Evolutionary conservation across 192 early-diverging fungal genomes (phyloP).

Genomic region (Entomortierella beljakovae): DNA sequence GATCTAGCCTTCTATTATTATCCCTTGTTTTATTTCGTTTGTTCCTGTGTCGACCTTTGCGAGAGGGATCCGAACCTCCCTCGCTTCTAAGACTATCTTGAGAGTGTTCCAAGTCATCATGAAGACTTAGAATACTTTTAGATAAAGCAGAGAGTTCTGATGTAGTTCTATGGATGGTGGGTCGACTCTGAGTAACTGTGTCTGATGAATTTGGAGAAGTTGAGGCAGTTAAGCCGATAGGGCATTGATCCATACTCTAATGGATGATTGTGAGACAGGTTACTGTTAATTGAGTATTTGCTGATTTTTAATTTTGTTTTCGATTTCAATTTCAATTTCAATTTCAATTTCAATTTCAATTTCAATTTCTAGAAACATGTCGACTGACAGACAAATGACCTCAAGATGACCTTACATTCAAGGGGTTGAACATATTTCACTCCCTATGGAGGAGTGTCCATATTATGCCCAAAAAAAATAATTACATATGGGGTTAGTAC

Average conservation of each 20-base stretch:
- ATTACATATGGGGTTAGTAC: no score
- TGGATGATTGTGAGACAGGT: background rate
- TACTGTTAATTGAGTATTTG: background rate
- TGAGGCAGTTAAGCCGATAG: slow-evolving; percentile 1
- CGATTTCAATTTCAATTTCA: no score
- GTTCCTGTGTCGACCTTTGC: slow-evolving; percentile 1
- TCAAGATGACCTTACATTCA: no score
- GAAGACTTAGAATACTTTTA: slow-evolving; percentile 43
- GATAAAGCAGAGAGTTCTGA: slow-evolving; percentile 36
- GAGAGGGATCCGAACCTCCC: slow-evolving; percentile 16
- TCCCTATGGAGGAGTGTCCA: no score
- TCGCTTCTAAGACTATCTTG: slow-evolving; percentile 9
- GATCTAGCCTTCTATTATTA: background rate
- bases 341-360: no score
- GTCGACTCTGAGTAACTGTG: background rate
- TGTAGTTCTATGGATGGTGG: slow-evolving; percentile 7
- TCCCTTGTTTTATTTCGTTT: slow-evolving; percentile 7
- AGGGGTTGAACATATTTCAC: no score
- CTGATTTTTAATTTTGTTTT: no score
- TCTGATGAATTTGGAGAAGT: slow-evolving; percentile 2
- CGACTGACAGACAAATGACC: no score
- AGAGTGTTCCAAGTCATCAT: slow-evolving; percentile 20
- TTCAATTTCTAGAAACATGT: no score
- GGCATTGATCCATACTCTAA: slow-evolving; percentile 9
- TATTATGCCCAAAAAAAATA: no score